Percentiles rank a stretch among this genome's conserved stretches.
These are phyloP conservation scores for Diospyros lotus DNA, from an alignment of 148 eudicot species.

Conservation along the genomic window DNA sequence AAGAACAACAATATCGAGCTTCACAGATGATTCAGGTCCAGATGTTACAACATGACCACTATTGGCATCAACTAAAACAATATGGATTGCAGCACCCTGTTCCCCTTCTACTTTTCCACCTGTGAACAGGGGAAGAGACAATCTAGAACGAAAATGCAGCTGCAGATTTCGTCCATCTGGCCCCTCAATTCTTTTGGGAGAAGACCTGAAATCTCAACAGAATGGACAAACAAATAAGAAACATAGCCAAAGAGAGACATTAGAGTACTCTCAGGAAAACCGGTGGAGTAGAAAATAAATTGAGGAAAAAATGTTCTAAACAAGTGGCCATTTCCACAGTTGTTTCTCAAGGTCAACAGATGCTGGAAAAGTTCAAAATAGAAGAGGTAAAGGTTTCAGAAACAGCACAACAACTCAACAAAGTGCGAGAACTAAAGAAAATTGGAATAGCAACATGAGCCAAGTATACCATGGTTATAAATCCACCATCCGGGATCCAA, in stretches of 20 bases:
- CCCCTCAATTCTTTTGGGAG: slow-evolving; percentile 85
- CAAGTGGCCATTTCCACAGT: neutral
- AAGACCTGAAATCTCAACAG: slow-evolving; percentile 42
- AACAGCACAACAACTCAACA: neutral
- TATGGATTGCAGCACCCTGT: slow-evolving; percentile 91
- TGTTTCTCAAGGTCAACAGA: neutral
- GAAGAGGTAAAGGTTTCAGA: neutral
- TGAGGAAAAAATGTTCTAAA: neutral
- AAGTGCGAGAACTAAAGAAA: neutral
- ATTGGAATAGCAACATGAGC: neutral
- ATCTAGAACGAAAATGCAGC: slow-evolving; percentile 69
- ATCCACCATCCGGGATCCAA: neutral
- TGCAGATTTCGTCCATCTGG: slow-evolving; percentile 90
- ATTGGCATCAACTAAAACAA: slow-evolving; percentile 67
- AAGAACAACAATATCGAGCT: slow-evolving; percentile 81
- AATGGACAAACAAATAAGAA: neutral
- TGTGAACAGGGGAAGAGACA: slow-evolving; percentile 87
- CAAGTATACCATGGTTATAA: neutral
- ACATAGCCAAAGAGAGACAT: neutral
- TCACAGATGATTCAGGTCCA: slow-evolving; percentile 74
- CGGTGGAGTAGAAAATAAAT: neutral
- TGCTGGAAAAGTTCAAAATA: neutral
- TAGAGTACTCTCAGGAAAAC: too few species aligned
- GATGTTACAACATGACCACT: slow-evolving; percentile 66
- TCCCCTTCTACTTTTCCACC: slow-evolving; percentile 99